Evolutionary conservation across 148 eudicot species (phyloP), one percentile per base, ranked within the genome.

Genomic region (Chenopodium suecicum): DNA sequence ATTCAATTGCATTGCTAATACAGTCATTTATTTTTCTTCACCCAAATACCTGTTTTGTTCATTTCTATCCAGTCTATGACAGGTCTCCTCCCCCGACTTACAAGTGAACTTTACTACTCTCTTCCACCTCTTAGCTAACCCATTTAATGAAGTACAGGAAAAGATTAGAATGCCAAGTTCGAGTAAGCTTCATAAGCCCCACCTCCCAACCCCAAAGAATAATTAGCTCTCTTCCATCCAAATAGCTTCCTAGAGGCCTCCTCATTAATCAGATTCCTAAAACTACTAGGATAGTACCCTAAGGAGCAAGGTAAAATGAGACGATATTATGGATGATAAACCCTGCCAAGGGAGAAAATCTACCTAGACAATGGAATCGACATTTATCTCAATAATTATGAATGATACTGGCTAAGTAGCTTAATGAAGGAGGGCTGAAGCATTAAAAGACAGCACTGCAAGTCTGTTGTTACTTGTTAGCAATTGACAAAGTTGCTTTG

Each of bases 111-210:
- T 12, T 48, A 64, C 68, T 64, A 7, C 68, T 10, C 25, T n/a
- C 70, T 11, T 66, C 70, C 41, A 67, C 32, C 70, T 67, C 37
- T 67, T 67, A 67, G 70, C 70, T 67, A 67, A 67, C 70, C 70
- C 6, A 27, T 29, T 37, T 29, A 4, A 27, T 16, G 16, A 27
- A 13, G 14, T 54, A 54, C 16, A 14, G 60, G 60, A 17, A 17
- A 54, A 10, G 3, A 16, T 54, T 16, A 13, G 60, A 54, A 54
- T 54, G 20, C 60, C 17, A 12, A 54, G 19, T 54, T 54, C 5
- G 4, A 16, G 4, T 12, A 54, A 54, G 60, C 60, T 13, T 54
- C 60, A 54, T 54, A 54, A 3, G 14, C 58, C 58, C 17, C 17
- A 11, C 17, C 3, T 14, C 56, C 14, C 58, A 54, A 54, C 17